These are phyloP conservation scores for Tylopilus plumbeoviolaceoides DNA, from an alignment of 768 basidiomycete species.

Conservation along the genomic window DNA sequence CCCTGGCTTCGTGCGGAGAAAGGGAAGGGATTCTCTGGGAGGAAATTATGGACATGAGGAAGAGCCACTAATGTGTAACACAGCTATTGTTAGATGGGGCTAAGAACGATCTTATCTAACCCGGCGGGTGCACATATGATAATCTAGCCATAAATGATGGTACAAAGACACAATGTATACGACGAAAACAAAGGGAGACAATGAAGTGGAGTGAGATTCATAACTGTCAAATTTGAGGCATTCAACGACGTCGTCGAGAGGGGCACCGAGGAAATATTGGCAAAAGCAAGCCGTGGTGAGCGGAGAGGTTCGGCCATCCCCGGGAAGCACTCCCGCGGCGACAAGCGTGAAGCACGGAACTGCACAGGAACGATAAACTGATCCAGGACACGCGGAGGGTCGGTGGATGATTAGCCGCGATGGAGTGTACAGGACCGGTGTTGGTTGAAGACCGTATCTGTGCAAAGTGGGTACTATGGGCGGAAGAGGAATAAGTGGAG, in stretches of 20 bases:
- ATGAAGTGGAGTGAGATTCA: background rate
- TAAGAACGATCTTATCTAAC: constrained; percentile 20
- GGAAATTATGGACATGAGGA: constrained; percentile 9
- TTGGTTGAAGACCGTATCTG: background rate
- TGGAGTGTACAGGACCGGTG: background rate
- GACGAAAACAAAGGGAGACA: background rate
- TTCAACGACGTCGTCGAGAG: background rate
- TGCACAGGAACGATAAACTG: constrained; percentile 7
- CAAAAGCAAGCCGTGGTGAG: constrained; percentile 3
- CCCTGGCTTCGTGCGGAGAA: constrained; percentile 12
- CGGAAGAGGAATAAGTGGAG: background rate
- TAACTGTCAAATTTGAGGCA: background rate
- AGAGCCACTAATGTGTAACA: background rate
- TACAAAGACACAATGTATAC: background rate
- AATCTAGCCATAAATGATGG: constrained; percentile 2
- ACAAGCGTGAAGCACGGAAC: constrained; percentile 9
- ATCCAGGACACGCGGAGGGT: background rate
- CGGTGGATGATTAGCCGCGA: constrained; percentile 17
- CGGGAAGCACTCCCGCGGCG: background rate
- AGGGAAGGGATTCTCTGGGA: constrained; percentile 17
- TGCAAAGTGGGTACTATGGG: background rate
- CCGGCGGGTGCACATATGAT: constrained; percentile 1
- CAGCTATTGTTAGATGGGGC: constrained; percentile 15
- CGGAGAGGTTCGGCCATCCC: background rate
- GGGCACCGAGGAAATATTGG: background rate